Evolutionary conservation across 1,139 yeast species (phyloP).

Genomic region (Candida neerlandica): DNA sequence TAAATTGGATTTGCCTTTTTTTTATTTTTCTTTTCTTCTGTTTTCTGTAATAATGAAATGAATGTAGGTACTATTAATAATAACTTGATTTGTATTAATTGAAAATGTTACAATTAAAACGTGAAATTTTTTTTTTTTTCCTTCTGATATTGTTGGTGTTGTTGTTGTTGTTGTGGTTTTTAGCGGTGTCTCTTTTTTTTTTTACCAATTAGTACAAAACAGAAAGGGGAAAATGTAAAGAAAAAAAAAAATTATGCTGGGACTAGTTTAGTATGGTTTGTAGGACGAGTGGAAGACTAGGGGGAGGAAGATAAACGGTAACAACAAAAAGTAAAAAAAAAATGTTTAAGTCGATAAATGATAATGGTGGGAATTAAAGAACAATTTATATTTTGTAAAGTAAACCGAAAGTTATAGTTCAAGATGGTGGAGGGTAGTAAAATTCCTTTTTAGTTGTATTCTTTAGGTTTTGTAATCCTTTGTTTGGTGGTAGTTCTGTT

Average conservation of each 20-base stretch:
- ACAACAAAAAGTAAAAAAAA: not conserved
- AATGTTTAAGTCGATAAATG: too few relatives aligned
- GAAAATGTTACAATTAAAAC: constrained; percentile 4
- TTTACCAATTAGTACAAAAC: not conserved
- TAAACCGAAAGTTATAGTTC: too few relatives aligned
- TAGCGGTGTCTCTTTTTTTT: not conserved
- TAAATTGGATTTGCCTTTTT: not conserved
- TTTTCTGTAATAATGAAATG: not conserved
- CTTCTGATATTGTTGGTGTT: too few relatives aligned
- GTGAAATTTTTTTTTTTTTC: constrained; percentile 4
- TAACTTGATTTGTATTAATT: constrained; percentile 1
- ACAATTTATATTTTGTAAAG: too few relatives aligned
- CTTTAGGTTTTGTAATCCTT: too few relatives aligned
- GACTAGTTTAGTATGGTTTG: not conserved
- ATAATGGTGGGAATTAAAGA: too few relatives aligned
- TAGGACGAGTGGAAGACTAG: not conserved
- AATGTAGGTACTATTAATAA: not conserved
- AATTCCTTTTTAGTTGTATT: too few relatives aligned
- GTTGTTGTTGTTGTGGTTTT: not conserved
- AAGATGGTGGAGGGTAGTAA: too few relatives aligned
- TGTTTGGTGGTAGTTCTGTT: too few relatives aligned
- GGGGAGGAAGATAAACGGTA: not conserved
- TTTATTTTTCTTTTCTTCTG: not conserved
- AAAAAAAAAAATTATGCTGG: not conserved
- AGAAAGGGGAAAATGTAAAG: not conserved